These are phyloP conservation scores for Pyricularia grisea DNA, from an alignment of 2,329 filamentous ascomycete species.

Conservation along the genomic window DNA sequence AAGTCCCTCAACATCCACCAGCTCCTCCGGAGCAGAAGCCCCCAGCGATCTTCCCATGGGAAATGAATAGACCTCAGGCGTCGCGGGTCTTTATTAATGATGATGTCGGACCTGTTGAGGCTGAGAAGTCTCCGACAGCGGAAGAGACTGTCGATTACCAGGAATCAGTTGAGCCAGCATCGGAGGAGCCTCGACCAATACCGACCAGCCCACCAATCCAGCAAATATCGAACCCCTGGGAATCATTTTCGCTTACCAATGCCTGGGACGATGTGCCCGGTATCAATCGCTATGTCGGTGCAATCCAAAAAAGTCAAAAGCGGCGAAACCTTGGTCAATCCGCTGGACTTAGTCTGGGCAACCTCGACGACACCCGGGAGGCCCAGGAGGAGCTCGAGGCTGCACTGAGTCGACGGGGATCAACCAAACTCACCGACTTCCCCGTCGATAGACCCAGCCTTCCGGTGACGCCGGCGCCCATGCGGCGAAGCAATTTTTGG, in stretches of 20 bases:
- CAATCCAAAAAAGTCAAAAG: slow-evolving; percentile 43
- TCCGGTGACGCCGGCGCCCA: slow-evolving; percentile 80
- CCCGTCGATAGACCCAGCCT: slow-evolving; percentile 77
- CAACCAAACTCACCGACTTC: slow-evolving; percentile 75
- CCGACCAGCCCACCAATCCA: slow-evolving; percentile 34
- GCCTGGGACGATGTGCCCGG: slow-evolving; percentile 90
- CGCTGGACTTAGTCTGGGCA: slow-evolving; percentile 19
- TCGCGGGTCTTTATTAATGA: slow-evolving; percentile 58
- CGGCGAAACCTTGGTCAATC: slow-evolving; percentile 10
- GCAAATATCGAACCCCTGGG: slow-evolving; percentile 53
- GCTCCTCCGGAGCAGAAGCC: slow-evolving; percentile 44
- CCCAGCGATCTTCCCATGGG: slow-evolving; percentile 84
- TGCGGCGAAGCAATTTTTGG: slow-evolving; percentile 61
- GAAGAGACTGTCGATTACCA: not conserved
- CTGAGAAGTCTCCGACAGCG: not conserved
- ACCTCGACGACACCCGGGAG: slow-evolving; percentile 13
- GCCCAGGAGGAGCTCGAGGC: slow-evolving; percentile 6
- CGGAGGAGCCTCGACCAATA: slow-evolving; percentile 29
- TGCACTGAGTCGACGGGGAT: slow-evolving; percentile 18
- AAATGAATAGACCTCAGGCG: slow-evolving; percentile 53
- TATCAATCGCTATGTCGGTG: slow-evolving; percentile 80
- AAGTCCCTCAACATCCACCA: slow-evolving; percentile 59
- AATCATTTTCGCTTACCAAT: slow-evolving; percentile 65
- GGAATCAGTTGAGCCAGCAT: slow-evolving; percentile 11
- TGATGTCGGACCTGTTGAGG: not conserved